These are phyloP conservation scores for Xylaria sp. DNA, from an alignment of 2,329 filamentous ascomycete species.

Conservation along the genomic window DNA sequence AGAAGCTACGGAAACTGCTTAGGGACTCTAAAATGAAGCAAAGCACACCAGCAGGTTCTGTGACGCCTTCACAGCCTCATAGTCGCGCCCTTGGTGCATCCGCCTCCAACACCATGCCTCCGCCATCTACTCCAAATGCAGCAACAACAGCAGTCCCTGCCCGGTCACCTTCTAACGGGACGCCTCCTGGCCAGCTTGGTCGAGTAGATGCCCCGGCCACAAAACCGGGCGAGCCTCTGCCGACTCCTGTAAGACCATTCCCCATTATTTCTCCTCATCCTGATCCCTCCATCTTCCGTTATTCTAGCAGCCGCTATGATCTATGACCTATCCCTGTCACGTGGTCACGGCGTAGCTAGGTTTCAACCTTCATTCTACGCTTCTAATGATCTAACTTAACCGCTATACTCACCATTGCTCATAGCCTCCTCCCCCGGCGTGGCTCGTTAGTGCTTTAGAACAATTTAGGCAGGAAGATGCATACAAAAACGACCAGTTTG, in stretches of 20 bases:
- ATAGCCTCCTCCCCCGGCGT: constrained; percentile 85
- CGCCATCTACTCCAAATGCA: constrained; percentile 50
- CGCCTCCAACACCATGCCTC: constrained; percentile 52
- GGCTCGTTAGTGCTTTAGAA: constrained; percentile 81
- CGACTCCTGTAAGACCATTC: constrained; percentile 68
- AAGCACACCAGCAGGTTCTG: constrained; percentile 55
- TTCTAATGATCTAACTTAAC: constrained; percentile 21
- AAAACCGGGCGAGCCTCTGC: constrained; percentile 64
- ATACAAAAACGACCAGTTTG: constrained; percentile 86
- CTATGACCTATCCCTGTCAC: constrained; percentile 41
- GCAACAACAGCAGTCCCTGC: constrained; percentile 40
- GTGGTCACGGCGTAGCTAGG: constrained; percentile 32
- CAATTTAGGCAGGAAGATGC: constrained; percentile 69
- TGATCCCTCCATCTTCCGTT: constrained; percentile 47
- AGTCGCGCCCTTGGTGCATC: constrained; percentile 59
- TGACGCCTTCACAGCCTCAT: constrained; percentile 60
- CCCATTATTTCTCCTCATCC: constrained; percentile 35
- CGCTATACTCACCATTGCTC: constrained; percentile 45
- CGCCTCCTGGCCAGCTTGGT: constrained; percentile 68
- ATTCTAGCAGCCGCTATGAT: constrained; percentile 49
- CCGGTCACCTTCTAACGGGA: constrained; percentile 42
- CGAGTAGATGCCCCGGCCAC: constrained; percentile 75
- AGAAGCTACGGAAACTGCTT: constrained; percentile 75
- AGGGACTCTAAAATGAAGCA: constrained; percentile 61
- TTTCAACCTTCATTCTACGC: constrained; percentile 30